Base-by-base conservation (phyloP, 345 rosid species). In the Raphanus raphanistrum region DNA sequence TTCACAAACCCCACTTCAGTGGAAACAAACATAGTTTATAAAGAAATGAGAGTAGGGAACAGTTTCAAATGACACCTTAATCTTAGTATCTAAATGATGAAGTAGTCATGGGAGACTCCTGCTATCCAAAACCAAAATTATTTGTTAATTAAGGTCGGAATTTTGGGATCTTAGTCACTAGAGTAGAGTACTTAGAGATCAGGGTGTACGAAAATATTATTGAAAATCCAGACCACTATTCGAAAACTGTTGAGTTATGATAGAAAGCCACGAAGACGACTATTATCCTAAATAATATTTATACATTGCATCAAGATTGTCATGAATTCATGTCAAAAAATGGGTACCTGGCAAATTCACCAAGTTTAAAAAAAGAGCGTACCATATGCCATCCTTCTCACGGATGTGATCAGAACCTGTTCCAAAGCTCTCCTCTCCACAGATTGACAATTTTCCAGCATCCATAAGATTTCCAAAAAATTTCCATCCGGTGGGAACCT, bases 401-500 rank as follows among this genome's bases (percentile, higher is more conserved):
- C 92, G 92, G 75, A 95, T 84, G 84, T 95, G 98, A 88, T 92
- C 97, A 66, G 99, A 95, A 70, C 97, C 98, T 38, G 99, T 92
- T 78, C 98, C 98, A 71, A 95, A 95, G 84, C 98, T 92, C 84
- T 92, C 99, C 82, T 95, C 98, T 71, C 98, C 99, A 65, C 97
- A 95, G 63, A 92, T 79, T 36, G 98, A 92, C 88, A 95, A 76
- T 82, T 92, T 91, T 78, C 91, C 97, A 78, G 97, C 91, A 77
- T 95, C 99, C 98, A 52, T 52, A 52, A 52, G 97, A 85, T 92
- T 95, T 66, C 99, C 98, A 76, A 95, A 95, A 81, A 90, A 92
- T 67, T 91, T 91, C 99, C 99, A 91, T 25, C 98, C 99, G 0
- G 99, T 95, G 31, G 97, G 98, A 45, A 95, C 97, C 98, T 92